A percentile compares a stretch with the other conserved stretches of the same genome.
phyloP scores from a whole-genome alignment of 257 asterid species.

The Solanum dulcamara region DNA sequence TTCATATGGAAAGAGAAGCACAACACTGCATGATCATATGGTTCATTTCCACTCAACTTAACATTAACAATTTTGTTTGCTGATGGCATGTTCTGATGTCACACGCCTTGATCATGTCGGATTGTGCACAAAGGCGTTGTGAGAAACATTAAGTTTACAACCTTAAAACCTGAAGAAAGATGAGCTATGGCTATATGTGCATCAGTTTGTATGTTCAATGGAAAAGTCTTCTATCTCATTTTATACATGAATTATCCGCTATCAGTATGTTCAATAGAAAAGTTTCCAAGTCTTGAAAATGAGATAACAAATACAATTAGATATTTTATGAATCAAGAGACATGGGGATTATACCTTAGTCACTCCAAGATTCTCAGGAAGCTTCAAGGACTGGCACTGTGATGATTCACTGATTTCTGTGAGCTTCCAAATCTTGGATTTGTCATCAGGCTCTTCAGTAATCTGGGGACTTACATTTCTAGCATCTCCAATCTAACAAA shows the following conservation, averaged over 20 bases:
- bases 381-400: constrained; percentile 66
- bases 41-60: background rate
- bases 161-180: background rate
- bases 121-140: background rate
- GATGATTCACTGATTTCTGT: constrained; percentile 66
- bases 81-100: background rate
- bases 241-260: background rate
- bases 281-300: background rate
- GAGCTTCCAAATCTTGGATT: constrained; percentile 67
- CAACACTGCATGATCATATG: background rate
- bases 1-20: background rate
- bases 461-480: constrained; percentile 41
- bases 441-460: constrained; percentile 49
- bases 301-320: background rate
- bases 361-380: constrained; percentile 61
- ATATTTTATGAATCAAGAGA: background rate
- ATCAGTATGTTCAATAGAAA: background rate
- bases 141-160: background rate
- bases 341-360: constrained; percentile 35
- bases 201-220: background rate
- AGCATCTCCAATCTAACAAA: constrained; percentile 47
- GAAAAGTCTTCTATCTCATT: background rate
- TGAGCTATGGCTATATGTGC: background rate
- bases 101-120: background rate
- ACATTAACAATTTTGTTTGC: background rate